Evolutionary conservation across 176 grass and related monocot species (phyloP).

Genomic region (Leersia perrieri): DNA sequence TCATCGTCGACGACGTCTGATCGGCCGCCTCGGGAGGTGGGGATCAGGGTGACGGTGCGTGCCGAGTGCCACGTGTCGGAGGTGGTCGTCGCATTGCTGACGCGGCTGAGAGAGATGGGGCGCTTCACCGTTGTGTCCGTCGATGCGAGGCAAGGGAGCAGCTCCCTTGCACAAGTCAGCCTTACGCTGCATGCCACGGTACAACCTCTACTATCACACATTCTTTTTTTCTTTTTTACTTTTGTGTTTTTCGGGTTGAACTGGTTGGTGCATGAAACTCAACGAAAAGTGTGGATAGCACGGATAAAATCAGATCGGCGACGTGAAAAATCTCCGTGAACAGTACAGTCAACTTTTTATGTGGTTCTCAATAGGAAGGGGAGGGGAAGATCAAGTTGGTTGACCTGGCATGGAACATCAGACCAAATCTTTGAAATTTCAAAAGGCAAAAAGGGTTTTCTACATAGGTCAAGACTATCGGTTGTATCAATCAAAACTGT

Average conservation of each 20-base stretch:
- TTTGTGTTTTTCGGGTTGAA: too few species aligned
- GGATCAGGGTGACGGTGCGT: slow-evolving; percentile 30
- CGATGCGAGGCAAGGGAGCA: slow-evolving; percentile 12
- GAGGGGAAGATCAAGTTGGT: neutral
- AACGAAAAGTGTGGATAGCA: too few species aligned
- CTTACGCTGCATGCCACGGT: slow-evolving; percentile 41
- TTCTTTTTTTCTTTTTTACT: too few species aligned
- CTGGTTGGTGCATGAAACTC: neutral
- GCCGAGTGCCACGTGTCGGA: slow-evolving; percentile 46
- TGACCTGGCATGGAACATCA: slow-evolving; percentile 20
- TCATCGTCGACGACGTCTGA: slow-evolving; percentile 3
- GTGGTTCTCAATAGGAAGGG: neutral
- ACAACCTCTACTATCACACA: neutral
- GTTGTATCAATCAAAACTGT: neutral
- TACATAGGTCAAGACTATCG: neutral
- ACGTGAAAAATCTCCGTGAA: neutral
- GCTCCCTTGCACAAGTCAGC: slow-evolving; percentile 2
- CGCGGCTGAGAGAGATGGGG: slow-evolving; percentile 26
- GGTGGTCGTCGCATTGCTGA: slow-evolving; percentile 24
- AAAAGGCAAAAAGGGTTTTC: neutral
- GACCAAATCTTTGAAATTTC: slow-evolving; percentile 20
- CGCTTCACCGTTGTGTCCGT: slow-evolving; percentile 30
- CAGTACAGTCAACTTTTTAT: slow-evolving; percentile 5
- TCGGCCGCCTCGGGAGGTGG: slow-evolving; percentile 26
- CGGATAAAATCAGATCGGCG: too few species aligned